phyloP scores from a whole-genome alignment of 176 grass and related monocot genomes.

The Elymus sibiricus region DNA sequence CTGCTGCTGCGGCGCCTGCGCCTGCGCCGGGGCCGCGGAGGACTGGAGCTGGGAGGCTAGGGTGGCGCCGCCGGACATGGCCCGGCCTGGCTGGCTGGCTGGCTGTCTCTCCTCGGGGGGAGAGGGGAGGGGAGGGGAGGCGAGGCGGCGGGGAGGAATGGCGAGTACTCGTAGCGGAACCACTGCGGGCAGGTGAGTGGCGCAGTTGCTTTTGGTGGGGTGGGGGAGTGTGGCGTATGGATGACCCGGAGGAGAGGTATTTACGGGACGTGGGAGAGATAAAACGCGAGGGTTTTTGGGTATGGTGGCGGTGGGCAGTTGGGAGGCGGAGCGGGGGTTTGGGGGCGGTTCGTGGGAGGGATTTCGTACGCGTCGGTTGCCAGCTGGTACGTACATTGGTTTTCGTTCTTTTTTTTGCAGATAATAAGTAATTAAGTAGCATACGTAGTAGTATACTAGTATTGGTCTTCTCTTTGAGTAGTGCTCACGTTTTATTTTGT shows the following conservation, averaged over 20 bases:
- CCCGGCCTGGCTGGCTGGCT: background rate
- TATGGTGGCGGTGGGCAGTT: background rate
- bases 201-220: background rate
- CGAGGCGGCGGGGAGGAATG: background rate
- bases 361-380: background rate
- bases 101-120: background rate
- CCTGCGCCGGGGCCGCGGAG: background rate
- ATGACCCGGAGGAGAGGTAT: background rate
- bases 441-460: no score
- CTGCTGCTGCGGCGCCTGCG: background rate
- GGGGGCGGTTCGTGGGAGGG: no score
- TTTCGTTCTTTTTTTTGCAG: background rate
- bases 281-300: background rate
- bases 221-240: background rate
- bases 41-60: background rate
- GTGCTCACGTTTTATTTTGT: background rate
- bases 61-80: slow-evolving; percentile 5
- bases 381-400: no score
- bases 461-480: background rate
- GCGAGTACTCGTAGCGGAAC: background rate
- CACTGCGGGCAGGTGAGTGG: background rate
- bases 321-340: background rate
- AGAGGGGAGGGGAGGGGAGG: no score
- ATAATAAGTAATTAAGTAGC: no score
- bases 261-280: background rate